Evolutionary conservation across 768 basidiomycete genomes (phyloP), one percentile per base, ranked within the genome.

Genomic region (Lentinula detonsa): DNA sequence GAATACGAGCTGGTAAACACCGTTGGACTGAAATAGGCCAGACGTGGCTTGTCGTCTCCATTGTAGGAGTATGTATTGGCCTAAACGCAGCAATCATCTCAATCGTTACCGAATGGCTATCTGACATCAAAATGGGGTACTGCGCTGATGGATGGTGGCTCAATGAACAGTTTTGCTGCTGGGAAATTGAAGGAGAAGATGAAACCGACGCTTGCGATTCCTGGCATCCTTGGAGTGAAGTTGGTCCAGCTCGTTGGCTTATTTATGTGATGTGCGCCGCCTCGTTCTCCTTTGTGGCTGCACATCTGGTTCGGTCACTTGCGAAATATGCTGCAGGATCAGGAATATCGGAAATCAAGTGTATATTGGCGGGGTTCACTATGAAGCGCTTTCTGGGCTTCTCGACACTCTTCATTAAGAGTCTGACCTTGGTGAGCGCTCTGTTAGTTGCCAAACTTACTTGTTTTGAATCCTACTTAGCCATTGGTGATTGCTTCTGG

Each of bases 111-210:
- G 93, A 91, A 74, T 99, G 97, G 97, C 83, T 99, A 23, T 94
- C 95, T 2, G 96, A 98, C 73, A 86, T 98, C 65, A 98, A 98
- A 76, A 90, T 95, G 78, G 97, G 97, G 1, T 97, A 98, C 69
- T 99, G 97, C 74, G 81, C 85, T 3, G 93, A 95, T 65, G 95
- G 93, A 1, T 99, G 97, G 97, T 99, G 97, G 96, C 72, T 99
- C 59, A 97, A 95, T 73, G 88, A 94, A 67, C 92, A 97, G 69
- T 98, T 98, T 72, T 99, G 97, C 74, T 99, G 97, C 70, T 95
- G 95, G 88, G 97, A 98, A 70, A 87, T 98, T 59, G 93, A 94
- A 64, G 81, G 78, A 5, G 88, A 88, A 49, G 55, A 54, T 18
- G 90, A 88, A 64, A 81, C 84, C 16, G 88, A 86, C 59, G 87